A percentile compares a stretch with the other conserved stretches of the same genome.
Conservation (phyloP, 805 yeast genomes). For the Jamesozyma rosinii region DNA sequence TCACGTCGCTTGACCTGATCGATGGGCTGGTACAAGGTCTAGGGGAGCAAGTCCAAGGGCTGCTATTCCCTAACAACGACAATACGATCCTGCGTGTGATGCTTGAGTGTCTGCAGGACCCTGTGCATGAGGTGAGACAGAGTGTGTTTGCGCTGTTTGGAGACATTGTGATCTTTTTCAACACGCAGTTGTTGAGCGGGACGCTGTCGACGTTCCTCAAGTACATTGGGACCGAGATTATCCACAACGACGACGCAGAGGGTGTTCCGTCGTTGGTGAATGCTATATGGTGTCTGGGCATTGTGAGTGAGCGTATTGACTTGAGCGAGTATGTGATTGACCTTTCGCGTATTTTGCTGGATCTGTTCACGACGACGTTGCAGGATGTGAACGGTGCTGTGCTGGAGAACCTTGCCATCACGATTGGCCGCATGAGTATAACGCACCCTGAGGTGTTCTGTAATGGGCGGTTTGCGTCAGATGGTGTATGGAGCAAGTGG, state of each 20-base stretch:
- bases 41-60: constrained; percentile 48
- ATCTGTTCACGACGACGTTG: constrained; percentile 21
- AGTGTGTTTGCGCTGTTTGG: constrained; percentile 85
- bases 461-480: constrained; percentile 32
- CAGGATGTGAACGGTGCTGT: constrained; percentile 37
- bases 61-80: constrained; percentile 28
- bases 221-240: constrained; percentile 62
- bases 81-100: constrained; percentile 50
- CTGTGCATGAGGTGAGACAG: constrained; percentile 82
- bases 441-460: constrained; percentile 50
- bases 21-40: constrained; percentile 93
- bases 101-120: constrained; percentile 63
- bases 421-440: constrained; percentile 78
- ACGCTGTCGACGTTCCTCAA: constrained; percentile 40
- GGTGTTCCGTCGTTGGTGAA: constrained; percentile 37
- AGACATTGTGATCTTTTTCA: constrained; percentile 63
- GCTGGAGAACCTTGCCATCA: constrained; percentile 78
- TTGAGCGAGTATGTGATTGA: constrained; percentile 25
- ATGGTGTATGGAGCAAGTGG: constrained; percentile 53
- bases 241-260: constrained; percentile 32
- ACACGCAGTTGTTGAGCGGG: constrained; percentile 30
- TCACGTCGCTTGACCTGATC: constrained; percentile 78
- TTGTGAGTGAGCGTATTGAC: constrained; percentile 53
- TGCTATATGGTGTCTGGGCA: constrained; percentile 92
- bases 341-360: constrained; percentile 22